A percentile compares a stretch with the other conserved stretches of the same genome.
These are phyloP conservation scores for Sanghuangporus weigelae DNA, from an alignment of 1,284 basidiomycete genomes.

Conservation along the genomic window DNA sequence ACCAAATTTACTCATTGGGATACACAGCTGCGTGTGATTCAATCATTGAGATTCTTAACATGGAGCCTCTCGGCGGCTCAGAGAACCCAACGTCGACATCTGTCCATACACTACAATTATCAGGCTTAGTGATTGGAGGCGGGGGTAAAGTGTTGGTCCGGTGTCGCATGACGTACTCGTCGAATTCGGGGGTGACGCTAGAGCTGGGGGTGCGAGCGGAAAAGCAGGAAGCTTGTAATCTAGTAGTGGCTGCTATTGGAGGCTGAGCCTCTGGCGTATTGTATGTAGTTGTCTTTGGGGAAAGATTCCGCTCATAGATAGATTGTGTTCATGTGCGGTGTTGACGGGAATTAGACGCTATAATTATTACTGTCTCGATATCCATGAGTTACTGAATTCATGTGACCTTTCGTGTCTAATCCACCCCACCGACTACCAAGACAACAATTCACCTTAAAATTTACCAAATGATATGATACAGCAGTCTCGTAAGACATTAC, in stretches of 20 bases:
- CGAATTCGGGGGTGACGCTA: conserved; percentile 90
- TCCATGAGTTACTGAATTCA: not conserved
- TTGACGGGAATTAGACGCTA: not conserved
- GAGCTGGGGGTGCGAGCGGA: conserved; percentile 94
- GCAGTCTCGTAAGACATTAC: not conserved
- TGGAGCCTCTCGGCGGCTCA: conserved; percentile 93
- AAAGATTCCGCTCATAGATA: not conserved
- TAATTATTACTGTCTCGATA: too few species aligned
- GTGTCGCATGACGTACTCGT: conserved; percentile 92
- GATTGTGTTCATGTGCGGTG: not conserved
- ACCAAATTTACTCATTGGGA: conserved; percentile 18
- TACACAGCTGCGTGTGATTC: conserved; percentile 82
- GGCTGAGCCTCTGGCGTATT: conserved; percentile 36
- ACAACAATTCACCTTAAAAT: too few species aligned
- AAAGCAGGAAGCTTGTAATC: conserved; percentile 76
- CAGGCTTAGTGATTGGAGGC: conserved; percentile 84
- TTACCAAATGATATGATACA: not conserved
- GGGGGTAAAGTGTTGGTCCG: conserved; percentile 92
- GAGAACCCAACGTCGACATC: conserved; percentile 77
- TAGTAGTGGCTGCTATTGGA: conserved; percentile 90
- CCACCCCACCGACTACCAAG: too few species aligned
- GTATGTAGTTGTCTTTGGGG: not conserved
- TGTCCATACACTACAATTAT: conserved; percentile 92
- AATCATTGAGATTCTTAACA: conserved; percentile 90
- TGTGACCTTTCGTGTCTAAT: not conserved